phyloP scores from a whole-genome alignment of 768 basidiomycete species.

The Cystobasidium onofrii region DNA sequence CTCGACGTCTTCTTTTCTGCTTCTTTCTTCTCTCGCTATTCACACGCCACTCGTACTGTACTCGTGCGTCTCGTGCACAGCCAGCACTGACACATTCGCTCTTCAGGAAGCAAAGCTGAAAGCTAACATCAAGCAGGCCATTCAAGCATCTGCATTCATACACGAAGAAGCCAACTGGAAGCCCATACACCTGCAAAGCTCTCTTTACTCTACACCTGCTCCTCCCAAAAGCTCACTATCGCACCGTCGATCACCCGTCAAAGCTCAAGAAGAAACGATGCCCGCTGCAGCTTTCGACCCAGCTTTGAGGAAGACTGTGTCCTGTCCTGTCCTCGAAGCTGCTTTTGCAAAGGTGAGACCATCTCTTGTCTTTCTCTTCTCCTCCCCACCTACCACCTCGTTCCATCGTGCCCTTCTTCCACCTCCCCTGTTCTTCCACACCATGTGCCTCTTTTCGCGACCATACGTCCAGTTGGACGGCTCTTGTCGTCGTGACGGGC shows the following conservation, averaged over 20 bases:
- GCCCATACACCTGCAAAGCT: background rate
- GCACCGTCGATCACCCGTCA: background rate
- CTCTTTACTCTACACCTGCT: background rate
- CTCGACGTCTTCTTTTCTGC: background rate
- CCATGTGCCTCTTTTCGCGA: background rate
- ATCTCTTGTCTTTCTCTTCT: background rate
- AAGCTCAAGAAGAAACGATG: background rate
- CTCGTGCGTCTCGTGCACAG: background rate
- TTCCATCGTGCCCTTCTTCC: background rate
- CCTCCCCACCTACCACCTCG: background rate
- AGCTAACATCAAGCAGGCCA: too few relatives aligned
- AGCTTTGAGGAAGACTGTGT: conserved; percentile 22
- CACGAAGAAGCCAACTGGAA: background rate
- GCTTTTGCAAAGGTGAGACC: conserved; percentile 21
- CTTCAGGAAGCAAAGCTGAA: too few relatives aligned
- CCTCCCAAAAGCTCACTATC: background rate
- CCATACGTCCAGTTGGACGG: background rate
- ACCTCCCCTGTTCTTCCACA: background rate
- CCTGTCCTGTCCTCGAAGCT: conserved; percentile 12
- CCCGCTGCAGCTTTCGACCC: conserved; percentile 6
- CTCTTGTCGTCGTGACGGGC: background rate
- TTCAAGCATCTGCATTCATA: too few relatives aligned
- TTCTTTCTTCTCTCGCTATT: background rate
- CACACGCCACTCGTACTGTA: too few relatives aligned
- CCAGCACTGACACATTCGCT: background rate